phyloP scores from a whole-genome alignment of 163 green algal genomes.

The Trebouxia gelatinosa region DNA sequence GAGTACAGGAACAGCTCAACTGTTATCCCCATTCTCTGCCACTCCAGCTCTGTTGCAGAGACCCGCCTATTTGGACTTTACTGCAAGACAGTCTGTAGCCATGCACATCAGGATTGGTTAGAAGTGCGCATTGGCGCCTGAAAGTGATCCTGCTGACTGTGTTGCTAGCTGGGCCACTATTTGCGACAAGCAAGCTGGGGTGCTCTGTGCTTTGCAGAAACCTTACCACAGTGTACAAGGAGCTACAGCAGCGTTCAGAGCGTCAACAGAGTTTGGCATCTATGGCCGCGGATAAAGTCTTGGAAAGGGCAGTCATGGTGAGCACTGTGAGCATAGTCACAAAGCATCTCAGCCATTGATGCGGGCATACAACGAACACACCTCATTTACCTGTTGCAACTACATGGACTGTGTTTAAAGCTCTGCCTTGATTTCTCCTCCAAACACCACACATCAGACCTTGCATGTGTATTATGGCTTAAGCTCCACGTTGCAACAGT shows the following conservation, averaged over 20 bases:
- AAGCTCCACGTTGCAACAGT: too few species aligned
- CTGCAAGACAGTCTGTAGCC: too few species aligned
- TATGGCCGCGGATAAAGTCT: slow-evolving; percentile 50
- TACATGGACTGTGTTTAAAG: background rate
- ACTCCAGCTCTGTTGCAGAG: too few species aligned
- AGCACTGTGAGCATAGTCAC: background rate
- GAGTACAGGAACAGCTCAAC: too few species aligned
- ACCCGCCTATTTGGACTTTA: too few species aligned
- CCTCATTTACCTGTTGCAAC: background rate
- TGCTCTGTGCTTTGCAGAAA: slow-evolving; percentile 45
- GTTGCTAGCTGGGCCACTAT: background rate
- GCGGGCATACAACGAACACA: background rate
- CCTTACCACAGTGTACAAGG: slow-evolving; percentile 66
- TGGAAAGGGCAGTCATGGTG: slow-evolving; percentile 64
- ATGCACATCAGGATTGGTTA: too few species aligned
- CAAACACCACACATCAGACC: background rate
- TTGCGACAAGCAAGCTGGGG: background rate
- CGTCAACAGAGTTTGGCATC: slow-evolving; percentile 56
- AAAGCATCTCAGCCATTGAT: background rate
- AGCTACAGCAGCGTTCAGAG: slow-evolving; percentile 71
- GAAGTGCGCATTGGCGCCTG: too few species aligned
- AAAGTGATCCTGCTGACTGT: background rate
- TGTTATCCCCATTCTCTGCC: too few species aligned
- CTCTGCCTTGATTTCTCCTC: background rate
- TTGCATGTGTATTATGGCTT: background rate